phyloP scores from a whole-genome alignment of 2,329 filamentous ascomycete genomes.

The Cercospora brassicicola region DNA sequence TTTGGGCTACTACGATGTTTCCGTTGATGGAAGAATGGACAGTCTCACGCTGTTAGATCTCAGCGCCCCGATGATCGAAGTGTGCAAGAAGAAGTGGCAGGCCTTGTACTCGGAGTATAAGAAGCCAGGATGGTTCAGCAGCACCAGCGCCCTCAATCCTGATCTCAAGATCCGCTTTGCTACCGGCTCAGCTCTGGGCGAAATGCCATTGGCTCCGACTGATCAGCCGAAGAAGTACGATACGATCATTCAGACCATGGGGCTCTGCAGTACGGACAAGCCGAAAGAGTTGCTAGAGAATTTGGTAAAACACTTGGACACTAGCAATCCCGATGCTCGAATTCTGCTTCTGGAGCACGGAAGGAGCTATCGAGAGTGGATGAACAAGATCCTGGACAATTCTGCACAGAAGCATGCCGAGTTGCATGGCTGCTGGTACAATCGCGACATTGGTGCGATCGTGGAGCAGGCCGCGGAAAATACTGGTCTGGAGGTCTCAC shows the following conservation, averaged over 20 bases:
- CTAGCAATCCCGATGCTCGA: conserved; percentile 45
- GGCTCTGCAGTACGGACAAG: conserved; percentile 51
- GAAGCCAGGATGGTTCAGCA: conserved; percentile 11
- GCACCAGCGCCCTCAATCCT: conserved; percentile 21
- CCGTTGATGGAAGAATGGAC: conserved; percentile 33
- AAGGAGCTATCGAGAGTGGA: conserved; percentile 50
- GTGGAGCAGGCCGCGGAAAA: conserved; percentile 50
- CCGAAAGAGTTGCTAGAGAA: conserved; percentile 49
- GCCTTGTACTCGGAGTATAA: conserved; percentile 36
- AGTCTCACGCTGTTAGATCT: conserved; percentile 52
- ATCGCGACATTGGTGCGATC: conserved; percentile 53
- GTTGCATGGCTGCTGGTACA: conserved; percentile 55
- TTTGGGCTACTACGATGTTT: conserved; percentile 45
- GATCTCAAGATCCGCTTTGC: conserved; percentile 42
- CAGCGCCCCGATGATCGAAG: conserved; percentile 50
- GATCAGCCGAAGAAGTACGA: conserved; percentile 44
- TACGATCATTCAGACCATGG: conserved; percentile 55
- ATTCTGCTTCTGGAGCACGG: conserved; percentile 55
- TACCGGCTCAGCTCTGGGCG: conserved; percentile 46
- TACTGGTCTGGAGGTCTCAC: conserved; percentile 50
- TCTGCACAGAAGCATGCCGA: conserved; percentile 51
- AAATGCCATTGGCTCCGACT: conserved; percentile 45
- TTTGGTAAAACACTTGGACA: conserved; percentile 43
- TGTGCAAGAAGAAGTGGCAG: conserved; percentile 52
- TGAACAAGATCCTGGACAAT: conserved; percentile 50